These are phyloP conservation scores for Spatholobus suberectus DNA, from an alignment of 306 rosid genomes.

Conservation along the genomic window DNA sequence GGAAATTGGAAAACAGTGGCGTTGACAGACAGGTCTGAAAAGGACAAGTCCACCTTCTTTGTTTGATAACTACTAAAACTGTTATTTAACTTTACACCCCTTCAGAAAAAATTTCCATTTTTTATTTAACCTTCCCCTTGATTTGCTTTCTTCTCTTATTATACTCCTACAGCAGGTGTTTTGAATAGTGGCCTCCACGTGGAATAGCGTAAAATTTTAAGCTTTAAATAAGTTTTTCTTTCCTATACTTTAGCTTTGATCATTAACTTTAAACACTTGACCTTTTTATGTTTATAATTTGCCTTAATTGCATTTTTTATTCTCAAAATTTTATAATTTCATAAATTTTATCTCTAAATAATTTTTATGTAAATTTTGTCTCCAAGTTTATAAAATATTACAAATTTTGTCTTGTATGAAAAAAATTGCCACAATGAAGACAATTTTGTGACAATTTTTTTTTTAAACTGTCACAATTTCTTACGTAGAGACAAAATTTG, in stretches of 20 bases:
- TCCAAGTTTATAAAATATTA: too few relatives aligned
- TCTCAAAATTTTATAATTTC: too few relatives aligned
- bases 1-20: constrained; percentile 26
- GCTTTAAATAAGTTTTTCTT: not conserved
- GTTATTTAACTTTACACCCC: not conserved
- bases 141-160: not conserved
- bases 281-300: not conserved
- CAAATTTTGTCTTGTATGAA: too few relatives aligned
- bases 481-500: too few relatives aligned
- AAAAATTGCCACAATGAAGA: too few relatives aligned
- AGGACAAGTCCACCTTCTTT: constrained; percentile 25
- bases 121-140: not conserved
- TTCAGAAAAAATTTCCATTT: not conserved
- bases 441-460: too few relatives aligned
- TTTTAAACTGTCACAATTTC: too few relatives aligned
- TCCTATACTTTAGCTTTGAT: not conserved
- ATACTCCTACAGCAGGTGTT: not conserved
- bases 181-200: not conserved
- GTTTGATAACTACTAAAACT: constrained; percentile 11
- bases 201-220: not conserved
- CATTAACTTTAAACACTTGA: not conserved
- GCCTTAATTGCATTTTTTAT: too few relatives aligned
- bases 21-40: constrained; percentile 26
- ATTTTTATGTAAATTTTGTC: too few relatives aligned
- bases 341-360: too few relatives aligned